Evolutionary conservation across 176 grass and related monocot genomes (phyloP).

Genomic region (Oryza glaberrima): DNA sequence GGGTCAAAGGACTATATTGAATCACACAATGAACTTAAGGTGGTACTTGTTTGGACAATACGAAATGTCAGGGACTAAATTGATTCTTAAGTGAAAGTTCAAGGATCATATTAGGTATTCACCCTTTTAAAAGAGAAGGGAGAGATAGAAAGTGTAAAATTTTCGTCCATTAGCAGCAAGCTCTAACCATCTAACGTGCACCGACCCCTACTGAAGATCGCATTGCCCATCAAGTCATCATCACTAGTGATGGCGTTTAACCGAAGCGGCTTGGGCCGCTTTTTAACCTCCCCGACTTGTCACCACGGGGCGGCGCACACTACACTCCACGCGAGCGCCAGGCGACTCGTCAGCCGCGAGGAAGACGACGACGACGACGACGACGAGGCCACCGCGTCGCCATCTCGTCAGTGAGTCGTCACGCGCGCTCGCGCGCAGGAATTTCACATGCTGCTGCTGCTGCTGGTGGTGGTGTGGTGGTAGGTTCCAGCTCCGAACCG

Average conservation of each 20-base stretch:
- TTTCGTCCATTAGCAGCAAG: not conserved
- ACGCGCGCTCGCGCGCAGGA: not conserved
- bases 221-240: not conserved
- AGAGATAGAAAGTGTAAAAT: not conserved
- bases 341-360: too few species aligned
- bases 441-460: slow-evolving; percentile 19
- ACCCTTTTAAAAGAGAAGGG: too few species aligned
- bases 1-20: too few species aligned
- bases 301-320: too few species aligned
- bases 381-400: not conserved
- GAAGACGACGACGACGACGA: slow-evolving; percentile 13
- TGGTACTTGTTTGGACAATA: too few species aligned
- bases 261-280: not conserved
- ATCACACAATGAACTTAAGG: too few species aligned
- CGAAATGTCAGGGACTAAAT: too few species aligned
- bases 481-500: not conserved
- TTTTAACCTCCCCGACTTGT: not conserved
- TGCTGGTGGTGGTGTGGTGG: not conserved
- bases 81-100: too few species aligned
- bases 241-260: not conserved
- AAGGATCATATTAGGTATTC: too few species aligned
- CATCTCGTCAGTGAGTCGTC: slow-evolving; percentile 10
- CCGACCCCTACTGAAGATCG: not conserved
- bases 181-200: not conserved
- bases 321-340: too few species aligned